Evolutionary conservation across 768 basidiomycete species (phyloP).

Genomic region (Sarcomyxa edulis): DNA sequence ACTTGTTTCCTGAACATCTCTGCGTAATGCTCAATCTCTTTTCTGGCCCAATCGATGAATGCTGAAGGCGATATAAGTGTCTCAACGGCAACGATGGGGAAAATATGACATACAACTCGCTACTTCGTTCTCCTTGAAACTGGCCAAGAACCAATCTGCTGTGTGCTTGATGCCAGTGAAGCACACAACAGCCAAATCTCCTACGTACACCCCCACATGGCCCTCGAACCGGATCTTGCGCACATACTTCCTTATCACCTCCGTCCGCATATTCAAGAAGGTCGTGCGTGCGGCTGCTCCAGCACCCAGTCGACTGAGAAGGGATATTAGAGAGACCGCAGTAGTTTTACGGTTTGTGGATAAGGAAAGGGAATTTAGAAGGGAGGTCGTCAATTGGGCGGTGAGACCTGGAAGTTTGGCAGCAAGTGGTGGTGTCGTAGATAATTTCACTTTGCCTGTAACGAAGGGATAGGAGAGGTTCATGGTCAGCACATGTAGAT

Average conservation of each 20-base stretch:
- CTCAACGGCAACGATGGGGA: slow-evolving; percentile 3
- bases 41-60: slow-evolving; percentile 92
- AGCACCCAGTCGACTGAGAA: slow-evolving; percentile 73
- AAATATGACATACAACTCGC: slow-evolving; percentile 67
- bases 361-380: slow-evolving; percentile 70
- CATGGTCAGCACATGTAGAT: not conserved
- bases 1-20: slow-evolving; percentile 89
- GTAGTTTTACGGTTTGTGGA: slow-evolving; percentile 73
- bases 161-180: slow-evolving; percentile 97
- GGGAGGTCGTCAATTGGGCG: slow-evolving; percentile 60
- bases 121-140: slow-evolving; percentile 93
- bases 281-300: slow-evolving; percentile 75
- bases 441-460: slow-evolving; percentile 57
- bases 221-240: slow-evolving; percentile 89
- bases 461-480: not conserved
- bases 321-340: slow-evolving; percentile 64
- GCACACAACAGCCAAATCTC: slow-evolving; percentile 80
- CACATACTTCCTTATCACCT: slow-evolving; percentile 71
- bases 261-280: slow-evolving; percentile 74
- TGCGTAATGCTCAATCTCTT: slow-evolving; percentile 77
- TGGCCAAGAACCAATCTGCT: slow-evolving; percentile 95
- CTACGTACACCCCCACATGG: slow-evolving; percentile 78
- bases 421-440: slow-evolving; percentile 45
- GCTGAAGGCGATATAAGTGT: slow-evolving; percentile 38
- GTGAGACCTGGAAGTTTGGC: slow-evolving; percentile 63